Percentiles rank a stretch among this genome's conserved stretches.
Evolutionary conservation across 345 rosid genomes (phyloP).

Genomic region (Xanthoceras sorbifolium): DNA sequence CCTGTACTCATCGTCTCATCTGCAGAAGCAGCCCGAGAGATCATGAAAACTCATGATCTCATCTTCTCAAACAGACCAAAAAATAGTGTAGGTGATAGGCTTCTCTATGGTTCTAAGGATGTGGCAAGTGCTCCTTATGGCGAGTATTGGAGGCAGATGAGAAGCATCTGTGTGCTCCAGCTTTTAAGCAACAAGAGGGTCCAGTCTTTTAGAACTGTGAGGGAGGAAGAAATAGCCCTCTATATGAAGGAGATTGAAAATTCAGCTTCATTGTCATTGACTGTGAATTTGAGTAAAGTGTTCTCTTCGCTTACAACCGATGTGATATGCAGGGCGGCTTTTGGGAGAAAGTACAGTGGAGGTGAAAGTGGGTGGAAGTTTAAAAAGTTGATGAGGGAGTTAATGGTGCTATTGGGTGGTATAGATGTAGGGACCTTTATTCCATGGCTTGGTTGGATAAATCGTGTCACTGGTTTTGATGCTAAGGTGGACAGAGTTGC

Average conservation of each 20-base stretch:
- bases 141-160: conserved; percentile 19
- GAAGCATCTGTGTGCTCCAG: conserved; percentile 18
- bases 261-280: not conserved
- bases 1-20: conserved; percentile 16
- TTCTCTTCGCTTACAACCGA: conserved; percentile 6
- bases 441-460: conserved; percentile 23
- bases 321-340: conserved; percentile 18
- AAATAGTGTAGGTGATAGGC: not conserved
- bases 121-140: conserved; percentile 17
- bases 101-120: not conserved
- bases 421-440: conserved; percentile 6
- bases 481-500: conserved; percentile 13
- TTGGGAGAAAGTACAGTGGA: conserved; percentile 18
- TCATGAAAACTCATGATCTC: conserved; percentile 24
- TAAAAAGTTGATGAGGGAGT: conserved; percentile 6
- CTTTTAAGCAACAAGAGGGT: conserved; percentile 22
- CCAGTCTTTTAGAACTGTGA: not conserved
- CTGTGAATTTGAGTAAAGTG: conserved; percentile 24
- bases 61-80: not conserved
- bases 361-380: conserved; percentile 8
- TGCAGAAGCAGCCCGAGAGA: conserved; percentile 11
- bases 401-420: conserved; percentile 4
- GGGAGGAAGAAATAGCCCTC: conserved; percentile 17
- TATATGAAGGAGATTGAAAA: not conserved
- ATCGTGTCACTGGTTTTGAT: conserved; percentile 4